Percentiles rank a stretch among this genome's conserved stretches.
phyloP scores from a whole-genome alignment of 106 monocot genomes.

The Alisma plantagoaquatica region DNA sequence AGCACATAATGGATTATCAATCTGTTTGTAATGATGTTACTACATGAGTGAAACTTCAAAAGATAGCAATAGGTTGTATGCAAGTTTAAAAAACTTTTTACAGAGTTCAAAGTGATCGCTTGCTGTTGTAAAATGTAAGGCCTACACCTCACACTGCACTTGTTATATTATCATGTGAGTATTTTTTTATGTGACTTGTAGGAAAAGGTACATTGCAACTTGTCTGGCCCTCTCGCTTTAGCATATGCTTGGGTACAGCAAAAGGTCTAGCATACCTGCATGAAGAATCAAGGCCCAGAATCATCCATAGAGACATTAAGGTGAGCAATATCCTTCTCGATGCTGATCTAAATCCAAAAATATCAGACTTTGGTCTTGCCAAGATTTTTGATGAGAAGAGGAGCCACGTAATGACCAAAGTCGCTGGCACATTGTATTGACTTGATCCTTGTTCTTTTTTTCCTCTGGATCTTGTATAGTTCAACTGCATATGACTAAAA shows the following conservation, averaged over 20 bases:
- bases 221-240: background rate
- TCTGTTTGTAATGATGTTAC: no score
- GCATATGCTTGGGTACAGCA: constrained; percentile 2
- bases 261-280: constrained; percentile 6
- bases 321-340: constrained; percentile 44
- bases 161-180: no score
- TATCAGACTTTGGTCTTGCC: constrained; percentile 15
- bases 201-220: background rate
- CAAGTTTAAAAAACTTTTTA: no score
- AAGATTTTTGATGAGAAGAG: constrained; percentile 78
- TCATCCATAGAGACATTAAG: background rate
- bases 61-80: no score
- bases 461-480: background rate
- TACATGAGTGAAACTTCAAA: no score
- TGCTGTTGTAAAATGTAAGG: no score
- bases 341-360: constrained; percentile 14
- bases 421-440: constrained; percentile 75
- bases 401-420: constrained; percentile 68
- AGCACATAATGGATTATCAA: no score
- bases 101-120: no score
- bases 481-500: background rate
- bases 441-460: background rate
- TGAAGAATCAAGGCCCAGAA: constrained; percentile 9
- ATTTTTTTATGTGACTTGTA: background rate
- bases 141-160: no score